A percentile compares a stretch with the other conserved stretches of the same genome.
These are phyloP conservation scores for Salix suchowensis DNA, from an alignment of 345 rosid genomes.

Conservation along the genomic window DNA sequence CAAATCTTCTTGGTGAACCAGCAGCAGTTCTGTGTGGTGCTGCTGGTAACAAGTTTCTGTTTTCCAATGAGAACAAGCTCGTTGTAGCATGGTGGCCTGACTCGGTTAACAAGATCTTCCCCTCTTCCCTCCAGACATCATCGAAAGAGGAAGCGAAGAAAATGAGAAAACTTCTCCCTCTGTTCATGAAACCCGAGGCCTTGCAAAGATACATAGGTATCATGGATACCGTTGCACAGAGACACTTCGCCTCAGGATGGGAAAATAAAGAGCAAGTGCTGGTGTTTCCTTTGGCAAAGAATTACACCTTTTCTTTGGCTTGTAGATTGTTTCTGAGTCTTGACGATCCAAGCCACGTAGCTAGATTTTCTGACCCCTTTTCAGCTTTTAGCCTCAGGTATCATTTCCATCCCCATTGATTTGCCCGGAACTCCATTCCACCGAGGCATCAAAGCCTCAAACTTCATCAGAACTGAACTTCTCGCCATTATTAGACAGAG, in stretches of 20 bases:
- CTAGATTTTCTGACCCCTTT: neutral
- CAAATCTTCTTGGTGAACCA: constrained; percentile 27
- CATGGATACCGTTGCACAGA: constrained; percentile 31
- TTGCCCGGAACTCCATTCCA: neutral
- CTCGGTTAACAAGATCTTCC: constrained; percentile 40
- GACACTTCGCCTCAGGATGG: constrained; percentile 32
- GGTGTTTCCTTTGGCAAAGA: constrained; percentile 33
- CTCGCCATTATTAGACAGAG: neutral
- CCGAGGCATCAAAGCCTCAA: neutral
- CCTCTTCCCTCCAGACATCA: constrained; percentile 28
- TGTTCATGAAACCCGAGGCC: constrained; percentile 40
- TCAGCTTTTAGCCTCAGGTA: neutral
- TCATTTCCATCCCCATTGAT: neutral
- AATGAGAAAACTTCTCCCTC: constrained; percentile 22
- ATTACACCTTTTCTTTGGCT: constrained; percentile 35
- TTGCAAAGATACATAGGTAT: constrained; percentile 24
- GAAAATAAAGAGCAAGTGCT: constrained; percentile 16
- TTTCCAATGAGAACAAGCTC: constrained; percentile 39
- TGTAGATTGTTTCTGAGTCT: constrained; percentile 34
- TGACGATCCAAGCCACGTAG: neutral
- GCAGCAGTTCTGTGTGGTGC: constrained; percentile 33
- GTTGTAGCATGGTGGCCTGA: constrained; percentile 45
- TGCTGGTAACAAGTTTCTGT: constrained; percentile 37
- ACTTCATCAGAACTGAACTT: neutral
- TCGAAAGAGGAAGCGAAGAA: constrained; percentile 32